Evolutionary conservation across 75 land plant species (phyloP).

Genomic region (Pseudotsuga menziesii): DNA sequence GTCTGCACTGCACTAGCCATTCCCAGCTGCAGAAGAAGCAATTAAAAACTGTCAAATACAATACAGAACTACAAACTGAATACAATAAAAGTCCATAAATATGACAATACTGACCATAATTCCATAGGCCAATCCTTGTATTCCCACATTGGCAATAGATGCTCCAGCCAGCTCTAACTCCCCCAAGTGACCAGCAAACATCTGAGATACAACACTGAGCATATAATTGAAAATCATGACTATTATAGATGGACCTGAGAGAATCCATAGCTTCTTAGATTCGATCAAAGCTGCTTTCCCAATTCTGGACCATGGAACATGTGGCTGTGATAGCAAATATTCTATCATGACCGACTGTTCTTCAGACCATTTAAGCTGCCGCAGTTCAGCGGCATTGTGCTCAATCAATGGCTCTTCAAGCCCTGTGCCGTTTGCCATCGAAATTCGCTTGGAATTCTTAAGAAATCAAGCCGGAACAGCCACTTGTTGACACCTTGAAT

Average conservation of each 20-base stretch:
- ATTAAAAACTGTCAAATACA: too few species aligned
- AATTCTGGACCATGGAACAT: neutral
- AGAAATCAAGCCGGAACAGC: too few species aligned
- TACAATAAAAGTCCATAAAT: too few species aligned
- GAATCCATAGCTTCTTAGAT: slow-evolving; percentile 33
- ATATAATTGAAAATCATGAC: slow-evolving; percentile 52
- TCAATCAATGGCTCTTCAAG: too few species aligned
- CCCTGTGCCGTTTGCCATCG: too few species aligned
- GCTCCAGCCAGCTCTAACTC: slow-evolving; percentile 57
- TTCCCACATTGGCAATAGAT: slow-evolving; percentile 53
- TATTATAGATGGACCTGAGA: slow-evolving; percentile 46
- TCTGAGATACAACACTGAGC: slow-evolving; percentile 47
- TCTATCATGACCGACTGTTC: too few species aligned
- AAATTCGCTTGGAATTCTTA: too few species aligned
- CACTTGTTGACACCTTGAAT: too few species aligned
- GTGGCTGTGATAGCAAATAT: too few species aligned
- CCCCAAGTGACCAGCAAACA: slow-evolving; percentile 66
- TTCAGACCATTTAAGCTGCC: too few species aligned
- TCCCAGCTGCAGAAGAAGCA: slow-evolving; percentile 12
- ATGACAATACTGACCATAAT: slow-evolving; percentile 28
- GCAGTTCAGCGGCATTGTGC: too few species aligned
- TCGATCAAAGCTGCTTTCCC: slow-evolving; percentile 9
- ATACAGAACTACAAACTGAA: too few species aligned
- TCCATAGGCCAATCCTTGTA: slow-evolving; percentile 51
- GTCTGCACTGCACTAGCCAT: slow-evolving; percentile 46